Evolutionary conservation across 1,284 basidiomycete genomes (phyloP).

Genomic region (Pseudozyma pruni): DNA sequence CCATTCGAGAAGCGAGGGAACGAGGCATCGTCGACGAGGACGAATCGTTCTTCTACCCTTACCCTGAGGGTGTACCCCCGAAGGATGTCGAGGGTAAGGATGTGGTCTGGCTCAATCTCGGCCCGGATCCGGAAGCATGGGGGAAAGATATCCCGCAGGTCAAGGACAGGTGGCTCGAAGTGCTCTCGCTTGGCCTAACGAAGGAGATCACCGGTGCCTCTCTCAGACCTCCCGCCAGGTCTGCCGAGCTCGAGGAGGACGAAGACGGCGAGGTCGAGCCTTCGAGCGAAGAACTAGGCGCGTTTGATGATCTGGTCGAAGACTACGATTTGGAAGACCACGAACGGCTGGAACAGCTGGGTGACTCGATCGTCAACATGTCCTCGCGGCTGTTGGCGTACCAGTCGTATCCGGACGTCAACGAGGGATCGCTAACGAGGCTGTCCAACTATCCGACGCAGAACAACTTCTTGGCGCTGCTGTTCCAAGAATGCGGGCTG

Average conservation of each 20-base stretch:
- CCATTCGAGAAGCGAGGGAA: conserved; percentile 42
- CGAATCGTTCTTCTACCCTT: conserved; percentile 50
- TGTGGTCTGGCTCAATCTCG: conserved; percentile 39
- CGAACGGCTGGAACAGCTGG: conserved; percentile 47
- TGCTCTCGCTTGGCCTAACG: conserved; percentile 36
- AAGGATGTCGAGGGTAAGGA: conserved; percentile 21
- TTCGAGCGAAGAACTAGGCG: neutral
- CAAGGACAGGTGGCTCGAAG: conserved; percentile 47
- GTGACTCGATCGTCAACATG: conserved; percentile 54
- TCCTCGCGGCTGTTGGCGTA: conserved; percentile 44
- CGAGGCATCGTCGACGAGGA: conserved; percentile 45
- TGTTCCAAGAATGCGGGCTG: conserved; percentile 43
- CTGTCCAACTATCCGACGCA: conserved; percentile 49
- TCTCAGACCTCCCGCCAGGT: too few species aligned
- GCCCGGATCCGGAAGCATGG: conserved; percentile 42
- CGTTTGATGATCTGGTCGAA: conserved; percentile 33
- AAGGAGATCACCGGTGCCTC: conserved; percentile 23
- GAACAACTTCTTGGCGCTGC: conserved; percentile 45
- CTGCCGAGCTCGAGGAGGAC: neutral
- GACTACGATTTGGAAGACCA: conserved; percentile 50
- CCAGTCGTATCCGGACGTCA: conserved; percentile 40
- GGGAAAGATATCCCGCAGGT: conserved; percentile 33
- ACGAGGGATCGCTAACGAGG: conserved; percentile 40
- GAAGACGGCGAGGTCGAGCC: neutral
- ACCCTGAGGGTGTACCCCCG: conserved; percentile 38